Percentiles rank a stretch among this genome's conserved stretches.
Conservation (phyloP, 331 rosid genomes). For the Cydonia oblonga region DNA sequence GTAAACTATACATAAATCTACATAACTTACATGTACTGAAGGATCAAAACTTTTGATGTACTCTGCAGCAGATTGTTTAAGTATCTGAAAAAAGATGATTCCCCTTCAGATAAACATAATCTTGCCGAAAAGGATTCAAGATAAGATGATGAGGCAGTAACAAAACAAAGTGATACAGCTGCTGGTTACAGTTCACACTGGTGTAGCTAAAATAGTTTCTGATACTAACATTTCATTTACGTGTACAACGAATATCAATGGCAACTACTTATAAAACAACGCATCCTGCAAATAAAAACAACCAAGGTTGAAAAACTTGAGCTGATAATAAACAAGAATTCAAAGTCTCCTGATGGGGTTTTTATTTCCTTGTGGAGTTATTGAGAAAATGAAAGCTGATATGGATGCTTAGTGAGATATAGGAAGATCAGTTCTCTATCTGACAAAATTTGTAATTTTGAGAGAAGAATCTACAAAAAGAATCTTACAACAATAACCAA, state of each 20-base stretch:
- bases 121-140: slow-evolving; percentile 6
- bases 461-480: too few species aligned
- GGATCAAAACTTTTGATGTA: slow-evolving; percentile 54
- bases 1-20: not conserved
- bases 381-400: too few species aligned
- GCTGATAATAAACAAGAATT: too few species aligned
- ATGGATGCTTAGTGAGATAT: too few species aligned
- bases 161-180: not conserved
- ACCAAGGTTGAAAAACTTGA: too few species aligned
- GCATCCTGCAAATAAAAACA: not conserved
- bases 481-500: too few species aligned
- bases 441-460: too few species aligned
- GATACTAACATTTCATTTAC: not conserved
- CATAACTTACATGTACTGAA: slow-evolving; percentile 65
- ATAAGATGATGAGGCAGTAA: not conserved
- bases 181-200: not conserved
- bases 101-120: slow-evolving; percentile 23
- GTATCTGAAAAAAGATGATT: slow-evolving; percentile 53
- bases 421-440: too few species aligned
- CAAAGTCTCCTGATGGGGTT: too few species aligned
- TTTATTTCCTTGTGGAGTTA: too few species aligned
- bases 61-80: slow-evolving; percentile 73
- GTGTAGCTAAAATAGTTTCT: not conserved
- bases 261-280: not conserved
- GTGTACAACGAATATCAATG: not conserved